Base-by-base conservation (phyloP, 2,329 filamentous ascomycete species). In the Sporothrix euskadiensis region DNA sequence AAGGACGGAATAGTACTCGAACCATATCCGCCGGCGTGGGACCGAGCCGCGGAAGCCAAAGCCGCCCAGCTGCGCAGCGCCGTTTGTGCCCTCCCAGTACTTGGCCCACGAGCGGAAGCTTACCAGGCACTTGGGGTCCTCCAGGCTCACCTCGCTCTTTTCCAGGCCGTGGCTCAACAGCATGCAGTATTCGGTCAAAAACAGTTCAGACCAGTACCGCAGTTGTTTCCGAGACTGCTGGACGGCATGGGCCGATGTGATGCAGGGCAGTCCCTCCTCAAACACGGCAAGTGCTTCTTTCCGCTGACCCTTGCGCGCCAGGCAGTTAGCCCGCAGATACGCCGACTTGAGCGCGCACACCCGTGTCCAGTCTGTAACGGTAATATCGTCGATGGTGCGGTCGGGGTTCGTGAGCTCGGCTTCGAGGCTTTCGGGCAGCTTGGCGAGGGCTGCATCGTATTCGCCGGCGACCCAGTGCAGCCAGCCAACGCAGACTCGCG, bases 401-500 rank as follows among this genome's bases (percentile, higher is more conserved):
- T 87, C 85, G 72, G 90, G 80, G 54, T 84, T 83, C 39, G 88
- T 83, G 44, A 88, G 86, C 61, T 85, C 83, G 65, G 39, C 63
- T 22, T 87, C 86, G 69, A 93, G 85, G 76, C 89, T 87, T 73
- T 85, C 85, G 4, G 93, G 92, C 16, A 97, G 83, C 73, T 85
- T 87, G 49, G 83, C 83, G 57, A 88, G 82, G 52, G 91, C 90
- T 57, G 88, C 80, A 0, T 83, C 84, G 76, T 92, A 92, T 77
- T 97, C 91, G 47, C 89, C 90, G 71, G 91, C 82, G 9, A 90
- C 88, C 89, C 92, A 97, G 79, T 97, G 90, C 78, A 97, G 85
- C 92, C 94, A 97, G 72, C 91, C 94, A 61, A 95, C 81, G 81
- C 93, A 96, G 70, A 96, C 90, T 75, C 89, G 90, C 44, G 94